These are phyloP conservation scores for Schizochytrium sp. DNA, from an alignment of 108 stramenopile species.

Conservation along the genomic window DNA sequence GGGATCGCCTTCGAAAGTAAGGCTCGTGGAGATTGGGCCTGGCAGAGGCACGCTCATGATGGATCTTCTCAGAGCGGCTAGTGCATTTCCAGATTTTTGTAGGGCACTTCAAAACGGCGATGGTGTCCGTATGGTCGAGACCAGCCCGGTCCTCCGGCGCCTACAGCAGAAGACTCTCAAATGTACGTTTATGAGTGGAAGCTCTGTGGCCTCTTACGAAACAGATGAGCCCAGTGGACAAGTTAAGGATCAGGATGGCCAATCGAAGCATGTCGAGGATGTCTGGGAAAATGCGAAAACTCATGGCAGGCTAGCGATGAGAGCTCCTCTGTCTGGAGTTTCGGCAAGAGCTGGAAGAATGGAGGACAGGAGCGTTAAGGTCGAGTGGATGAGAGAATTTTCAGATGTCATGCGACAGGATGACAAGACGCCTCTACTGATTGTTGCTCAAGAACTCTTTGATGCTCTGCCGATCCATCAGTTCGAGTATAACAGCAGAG, in stretches of 20 bases:
- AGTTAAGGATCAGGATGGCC: not conserved
- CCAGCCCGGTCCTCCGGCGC: slow-evolving; percentile 81
- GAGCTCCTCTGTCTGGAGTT: not conserved
- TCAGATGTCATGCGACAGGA: slow-evolving; percentile 54
- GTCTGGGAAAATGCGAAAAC: slow-evolving; percentile 7
- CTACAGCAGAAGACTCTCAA: slow-evolving; percentile 82
- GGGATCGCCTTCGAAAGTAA: slow-evolving; percentile 78
- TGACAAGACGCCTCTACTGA: slow-evolving; percentile 73
- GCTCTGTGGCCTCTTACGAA: not conserved
- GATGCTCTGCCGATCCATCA: slow-evolving; percentile 94
- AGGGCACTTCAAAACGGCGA: slow-evolving; percentile 60
- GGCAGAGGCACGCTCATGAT: slow-evolving; percentile 94
- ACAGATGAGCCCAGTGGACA: not conserved
- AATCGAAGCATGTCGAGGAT: not conserved
- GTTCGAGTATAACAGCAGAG: slow-evolving; percentile 83
- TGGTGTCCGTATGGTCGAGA: slow-evolving; percentile 89
- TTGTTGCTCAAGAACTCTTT: slow-evolving; percentile 92
- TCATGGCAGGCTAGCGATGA: not conserved
- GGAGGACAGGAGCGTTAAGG: not conserved
- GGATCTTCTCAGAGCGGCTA: slow-evolving; percentile 84
- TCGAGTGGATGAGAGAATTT: slow-evolving; percentile 64
- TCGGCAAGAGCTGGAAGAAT: not conserved
- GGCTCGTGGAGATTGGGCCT: slow-evolving; percentile 92
- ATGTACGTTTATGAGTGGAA: slow-evolving; percentile 8
- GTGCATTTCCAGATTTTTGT: slow-evolving; percentile 76